Conservation (phyloP, 163 green algal species). For the Chloromonas sp. region DNA sequence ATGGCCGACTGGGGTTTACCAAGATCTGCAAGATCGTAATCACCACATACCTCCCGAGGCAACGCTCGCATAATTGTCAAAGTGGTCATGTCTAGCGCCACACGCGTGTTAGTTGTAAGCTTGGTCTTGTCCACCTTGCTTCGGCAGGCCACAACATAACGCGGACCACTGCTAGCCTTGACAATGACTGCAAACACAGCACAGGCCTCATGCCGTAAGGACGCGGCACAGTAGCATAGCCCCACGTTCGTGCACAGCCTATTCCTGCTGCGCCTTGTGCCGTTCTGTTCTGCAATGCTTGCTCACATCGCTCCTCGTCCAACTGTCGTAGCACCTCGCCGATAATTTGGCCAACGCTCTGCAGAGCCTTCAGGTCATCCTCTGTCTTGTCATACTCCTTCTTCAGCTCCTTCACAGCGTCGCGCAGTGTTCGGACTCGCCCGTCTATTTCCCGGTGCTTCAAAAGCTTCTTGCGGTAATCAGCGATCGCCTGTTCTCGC, state of each 20-base stretch:
- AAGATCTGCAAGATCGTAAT: too few relatives aligned
- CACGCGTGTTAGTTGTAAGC: constrained; percentile 85
- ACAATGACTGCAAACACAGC: constrained; percentile 87
- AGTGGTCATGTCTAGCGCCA: constrained; percentile 98
- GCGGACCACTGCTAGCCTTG: constrained; percentile 94
- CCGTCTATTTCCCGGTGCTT: constrained; percentile 87
- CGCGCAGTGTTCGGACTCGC: constrained; percentile 69
- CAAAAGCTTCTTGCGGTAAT: constrained; percentile 80
- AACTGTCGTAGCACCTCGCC: constrained; percentile 97
- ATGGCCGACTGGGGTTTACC: too few relatives aligned
- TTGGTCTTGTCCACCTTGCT: constrained; percentile 95
- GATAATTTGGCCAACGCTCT: constrained; percentile 99
- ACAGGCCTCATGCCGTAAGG: too few relatives aligned
- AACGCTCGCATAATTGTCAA: constrained; percentile 99
- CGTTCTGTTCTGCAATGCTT: too few relatives aligned
- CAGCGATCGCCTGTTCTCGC: constrained; percentile 58
- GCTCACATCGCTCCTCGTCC: constrained; percentile 94
- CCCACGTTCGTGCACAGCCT: too few relatives aligned
- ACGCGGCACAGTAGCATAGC: too few relatives aligned
- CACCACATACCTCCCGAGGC: constrained; percentile 77
- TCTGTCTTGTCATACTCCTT: constrained; percentile 98
- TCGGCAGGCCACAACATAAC: constrained; percentile 96
- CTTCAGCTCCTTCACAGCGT: constrained; percentile 77
- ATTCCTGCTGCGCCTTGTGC: too few relatives aligned
- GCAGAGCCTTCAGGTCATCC: constrained; percentile 96